These are phyloP conservation scores for Teratosphaeria nubilosa DNA, from an alignment of 2,329 filamentous ascomycete species.

Conservation along the genomic window DNA sequence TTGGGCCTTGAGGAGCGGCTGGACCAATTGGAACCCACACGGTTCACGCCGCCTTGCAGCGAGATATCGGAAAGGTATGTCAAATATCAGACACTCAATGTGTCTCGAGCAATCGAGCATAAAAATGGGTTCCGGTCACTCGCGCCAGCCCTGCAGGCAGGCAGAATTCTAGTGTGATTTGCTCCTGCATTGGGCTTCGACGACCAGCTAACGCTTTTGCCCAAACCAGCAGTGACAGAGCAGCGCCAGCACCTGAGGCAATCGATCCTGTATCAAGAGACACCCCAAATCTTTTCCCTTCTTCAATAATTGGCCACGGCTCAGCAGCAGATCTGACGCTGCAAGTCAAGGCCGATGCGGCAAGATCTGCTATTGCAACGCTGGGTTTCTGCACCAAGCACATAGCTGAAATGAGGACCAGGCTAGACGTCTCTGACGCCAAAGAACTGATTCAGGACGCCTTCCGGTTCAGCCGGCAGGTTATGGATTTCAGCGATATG, in stretches of 20 bases:
- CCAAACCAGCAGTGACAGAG: background rate
- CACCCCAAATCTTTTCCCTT: background rate
- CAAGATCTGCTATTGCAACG: background rate
- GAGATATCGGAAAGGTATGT: background rate
- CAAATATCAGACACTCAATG: background rate
- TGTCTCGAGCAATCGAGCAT: background rate
- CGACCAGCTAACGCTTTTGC: background rate
- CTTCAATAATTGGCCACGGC: background rate
- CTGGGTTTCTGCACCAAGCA: background rate
- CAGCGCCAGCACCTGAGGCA: background rate
- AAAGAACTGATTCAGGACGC: background rate
- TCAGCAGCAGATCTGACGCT: background rate
- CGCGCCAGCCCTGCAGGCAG: background rate
- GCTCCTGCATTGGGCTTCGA: background rate
- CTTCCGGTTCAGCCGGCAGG: background rate
- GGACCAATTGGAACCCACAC: slow-evolving; percentile 9
- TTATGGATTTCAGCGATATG: background rate
- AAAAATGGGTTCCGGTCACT: background rate
- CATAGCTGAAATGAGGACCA: background rate
- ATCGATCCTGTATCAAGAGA: background rate
- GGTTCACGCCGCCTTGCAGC: slow-evolving; percentile 12
- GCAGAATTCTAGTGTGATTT: background rate
- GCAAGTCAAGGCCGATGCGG: background rate
- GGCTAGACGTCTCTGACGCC: background rate
- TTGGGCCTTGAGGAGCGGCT: slow-evolving; percentile 8